These are phyloP conservation scores for Logfia minima DNA, from an alignment of 129 eudicot genomes.

Conservation along the genomic window DNA sequence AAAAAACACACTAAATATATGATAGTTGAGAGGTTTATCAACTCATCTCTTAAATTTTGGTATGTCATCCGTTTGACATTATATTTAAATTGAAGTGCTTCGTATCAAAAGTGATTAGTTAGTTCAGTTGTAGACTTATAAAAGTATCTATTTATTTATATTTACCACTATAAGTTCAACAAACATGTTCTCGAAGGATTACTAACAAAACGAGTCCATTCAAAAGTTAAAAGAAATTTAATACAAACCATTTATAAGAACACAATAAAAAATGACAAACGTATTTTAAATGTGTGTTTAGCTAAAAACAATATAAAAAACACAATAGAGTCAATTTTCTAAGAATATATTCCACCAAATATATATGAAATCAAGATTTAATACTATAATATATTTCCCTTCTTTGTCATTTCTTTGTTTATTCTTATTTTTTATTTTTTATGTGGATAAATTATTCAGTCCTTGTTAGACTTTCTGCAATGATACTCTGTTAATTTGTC, in stretches of 20 bases:
- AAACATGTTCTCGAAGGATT: background rate
- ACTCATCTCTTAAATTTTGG: background rate
- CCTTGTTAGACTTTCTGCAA: constrained; percentile 37
- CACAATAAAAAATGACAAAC: background rate
- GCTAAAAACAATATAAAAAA: background rate
- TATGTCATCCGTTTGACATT: background rate
- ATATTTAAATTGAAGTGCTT: background rate
- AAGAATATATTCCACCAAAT: background rate
- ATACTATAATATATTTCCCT: too few species aligned
- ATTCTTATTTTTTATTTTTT: background rate
- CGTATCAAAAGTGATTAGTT: background rate
- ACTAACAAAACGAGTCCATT: background rate
- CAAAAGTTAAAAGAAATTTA: background rate
- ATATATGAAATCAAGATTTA: constrained; percentile 13
- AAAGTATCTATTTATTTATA: too few species aligned
- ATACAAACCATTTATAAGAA: background rate
- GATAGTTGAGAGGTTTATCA: constrained; percentile 20
- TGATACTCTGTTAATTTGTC: constrained; percentile 32
- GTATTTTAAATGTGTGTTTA: background rate
- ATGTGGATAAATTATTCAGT: constrained; percentile 6
- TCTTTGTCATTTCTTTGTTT: background rate
- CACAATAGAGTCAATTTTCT: background rate
- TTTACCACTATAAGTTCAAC: background rate
- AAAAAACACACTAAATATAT: background rate
- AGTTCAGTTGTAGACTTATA: background rate